Evolutionary conservation across 1,284 basidiomycete genomes (phyloP).

Genomic region (Trichosporon sp.): DNA sequence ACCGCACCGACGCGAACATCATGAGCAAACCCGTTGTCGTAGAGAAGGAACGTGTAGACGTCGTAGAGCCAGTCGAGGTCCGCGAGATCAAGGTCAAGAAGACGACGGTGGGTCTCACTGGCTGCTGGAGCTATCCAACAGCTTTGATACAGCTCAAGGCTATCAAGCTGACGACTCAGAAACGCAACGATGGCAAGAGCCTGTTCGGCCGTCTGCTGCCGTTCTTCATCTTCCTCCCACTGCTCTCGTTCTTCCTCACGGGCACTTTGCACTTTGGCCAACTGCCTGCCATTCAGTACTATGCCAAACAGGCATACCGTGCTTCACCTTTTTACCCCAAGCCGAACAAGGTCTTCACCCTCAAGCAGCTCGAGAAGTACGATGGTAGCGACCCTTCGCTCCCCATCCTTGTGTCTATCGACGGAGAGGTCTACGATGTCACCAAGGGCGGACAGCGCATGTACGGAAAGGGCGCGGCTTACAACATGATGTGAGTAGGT

Average conservation of each 20-base stretch:
- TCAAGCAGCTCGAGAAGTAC: constrained; percentile 58
- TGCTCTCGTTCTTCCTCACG: constrained; percentile 37
- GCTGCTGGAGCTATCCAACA: too few species aligned
- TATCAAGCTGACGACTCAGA: constrained; percentile 15
- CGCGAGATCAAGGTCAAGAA: background rate
- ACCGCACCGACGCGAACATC: background rate
- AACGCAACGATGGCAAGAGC: constrained; percentile 53
- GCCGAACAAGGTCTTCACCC: constrained; percentile 8
- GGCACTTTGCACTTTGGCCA: constrained; percentile 32
- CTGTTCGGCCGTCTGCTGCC: constrained; percentile 41
- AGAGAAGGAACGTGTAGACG: background rate
- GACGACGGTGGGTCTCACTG: background rate
- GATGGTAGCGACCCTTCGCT: constrained; percentile 65
- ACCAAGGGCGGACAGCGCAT: constrained; percentile 42
- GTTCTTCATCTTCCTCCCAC: constrained; percentile 34
- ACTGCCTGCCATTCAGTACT: constrained; percentile 12
- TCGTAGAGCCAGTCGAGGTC: background rate
- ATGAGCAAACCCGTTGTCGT: background rate
- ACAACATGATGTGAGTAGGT: constrained; percentile 49
- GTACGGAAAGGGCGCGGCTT: constrained; percentile 48
- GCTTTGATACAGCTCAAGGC: background rate
- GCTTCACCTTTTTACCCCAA: constrained; percentile 10
- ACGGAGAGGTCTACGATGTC: constrained; percentile 59
- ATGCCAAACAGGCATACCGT: background rate
- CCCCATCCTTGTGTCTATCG: constrained; percentile 83